A percentile compares a stretch with the other conserved stretches of the same genome.
Conservation (phyloP, 2,329 filamentous ascomycete genomes). For the Colletotrichum kahawae region DNA sequence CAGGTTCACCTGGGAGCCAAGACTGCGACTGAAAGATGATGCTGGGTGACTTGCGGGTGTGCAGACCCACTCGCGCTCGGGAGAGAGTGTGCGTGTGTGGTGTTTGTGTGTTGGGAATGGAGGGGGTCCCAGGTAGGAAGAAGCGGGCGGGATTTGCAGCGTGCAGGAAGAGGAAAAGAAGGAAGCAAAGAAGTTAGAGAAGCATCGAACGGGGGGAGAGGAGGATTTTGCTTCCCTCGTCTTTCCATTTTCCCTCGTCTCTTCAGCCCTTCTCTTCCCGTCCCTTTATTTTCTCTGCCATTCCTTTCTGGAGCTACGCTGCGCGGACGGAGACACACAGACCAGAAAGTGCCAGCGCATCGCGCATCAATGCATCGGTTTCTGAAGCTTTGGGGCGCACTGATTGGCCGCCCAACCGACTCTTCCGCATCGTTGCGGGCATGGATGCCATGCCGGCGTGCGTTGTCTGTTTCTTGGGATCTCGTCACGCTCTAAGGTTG, state of each 20-base stretch:
- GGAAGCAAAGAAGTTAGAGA: background rate
- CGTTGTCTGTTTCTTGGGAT: background rate
- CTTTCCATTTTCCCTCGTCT: background rate
- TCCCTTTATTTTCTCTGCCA: constrained; percentile 11
- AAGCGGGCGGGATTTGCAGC: background rate
- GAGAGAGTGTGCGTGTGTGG: background rate
- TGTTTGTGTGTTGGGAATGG: background rate
- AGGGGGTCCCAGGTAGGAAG: background rate
- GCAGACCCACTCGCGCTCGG: background rate
- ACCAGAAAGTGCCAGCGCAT: constrained; percentile 33
- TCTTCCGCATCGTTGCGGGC: background rate
- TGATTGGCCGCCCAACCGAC: constrained; percentile 19
- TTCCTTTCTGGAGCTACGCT: constrained; percentile 18
- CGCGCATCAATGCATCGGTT: constrained; percentile 22
- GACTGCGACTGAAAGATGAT: background rate
- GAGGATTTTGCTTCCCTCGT: background rate
- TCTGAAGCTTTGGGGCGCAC: background rate
- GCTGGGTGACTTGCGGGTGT: background rate
- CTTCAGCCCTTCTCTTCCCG: background rate
- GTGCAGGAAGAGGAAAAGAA: background rate
- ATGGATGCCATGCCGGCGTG: constrained; percentile 3
- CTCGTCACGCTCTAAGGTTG: background rate
- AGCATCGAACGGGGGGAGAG: background rate
- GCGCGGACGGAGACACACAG: constrained; percentile 35
- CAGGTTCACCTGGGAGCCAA: background rate